These are phyloP conservation scores for Colletotrichum camelliae DNA, from an alignment of 2,329 filamentous ascomycete genomes.

Conservation along the genomic window DNA sequence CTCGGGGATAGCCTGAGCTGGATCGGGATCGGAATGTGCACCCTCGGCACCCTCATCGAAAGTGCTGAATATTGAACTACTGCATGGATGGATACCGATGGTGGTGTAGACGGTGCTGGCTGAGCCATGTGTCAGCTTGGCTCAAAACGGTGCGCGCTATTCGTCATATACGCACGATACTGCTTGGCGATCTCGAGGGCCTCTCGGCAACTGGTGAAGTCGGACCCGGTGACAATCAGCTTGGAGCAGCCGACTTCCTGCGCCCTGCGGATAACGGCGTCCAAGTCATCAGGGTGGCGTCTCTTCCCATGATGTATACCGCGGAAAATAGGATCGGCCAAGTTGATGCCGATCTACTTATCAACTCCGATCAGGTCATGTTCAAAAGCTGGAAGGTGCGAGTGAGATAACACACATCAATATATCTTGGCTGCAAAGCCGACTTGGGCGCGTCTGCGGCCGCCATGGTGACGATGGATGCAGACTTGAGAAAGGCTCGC, in stretches of 20 bases:
- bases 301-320: constrained; percentile 84
- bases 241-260: constrained; percentile 81
- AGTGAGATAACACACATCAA: constrained; percentile 57
- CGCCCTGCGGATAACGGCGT: constrained; percentile 80
- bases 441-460: constrained; percentile 14
- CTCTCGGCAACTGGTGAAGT: constrained; percentile 77
- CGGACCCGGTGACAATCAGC: constrained; percentile 92
- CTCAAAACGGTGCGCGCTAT: not conserved
- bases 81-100: constrained; percentile 93
- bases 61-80: constrained; percentile 77
- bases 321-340: constrained; percentile 89
- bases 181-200: constrained; percentile 76
- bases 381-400: not conserved
- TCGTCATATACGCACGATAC: constrained; percentile 63
- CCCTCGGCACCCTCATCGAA: constrained; percentile 48
- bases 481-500: not conserved
- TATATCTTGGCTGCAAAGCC: constrained; percentile 58
- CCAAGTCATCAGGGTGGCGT: constrained; percentile 74
- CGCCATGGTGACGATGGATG: constrained; percentile 1
- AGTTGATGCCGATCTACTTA: constrained; percentile 85
- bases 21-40: constrained; percentile 57
- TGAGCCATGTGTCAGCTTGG: constrained; percentile 37
- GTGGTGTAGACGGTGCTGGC: constrained; percentile 87
- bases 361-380: constrained; percentile 7
- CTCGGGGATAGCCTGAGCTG: constrained; percentile 52